Evolutionary conservation across 2,329 filamentous ascomycete species (phyloP), one percentile per base, ranked within the genome.

Genomic region (Xylariaceae sp.): DNA sequence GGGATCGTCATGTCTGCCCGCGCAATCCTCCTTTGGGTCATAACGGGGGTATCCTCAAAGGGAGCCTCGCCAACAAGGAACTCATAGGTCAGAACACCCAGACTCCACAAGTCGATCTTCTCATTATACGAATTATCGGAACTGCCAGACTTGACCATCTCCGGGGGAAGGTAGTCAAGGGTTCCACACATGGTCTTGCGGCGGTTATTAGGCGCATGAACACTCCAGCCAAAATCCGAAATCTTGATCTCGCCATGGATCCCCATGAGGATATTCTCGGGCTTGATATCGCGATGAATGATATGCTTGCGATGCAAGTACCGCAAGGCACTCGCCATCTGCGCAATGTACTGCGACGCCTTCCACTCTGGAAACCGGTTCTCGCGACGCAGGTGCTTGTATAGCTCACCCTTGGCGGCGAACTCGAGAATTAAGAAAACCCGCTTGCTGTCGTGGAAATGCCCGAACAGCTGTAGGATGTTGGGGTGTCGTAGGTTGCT

Each of bases 221-320:
- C 93, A 64, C 88, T 94, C 93, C 93, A 98, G 40, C 93, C 92
- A 62, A 97, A 98, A 67, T 98, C 93, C 4, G 89, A 94, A 62
- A 98, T 91, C 70, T 98, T 98, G 72, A 98, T 91, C 74, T 98
- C 93, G 55, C 91, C 93, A 64, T 97, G 92, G 49, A 97, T 90
- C 12, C 92, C 92, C 22, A 97, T 85, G 19, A 97, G 78, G 54
- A 97, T 97, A 62, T 97, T 97, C 70, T 97, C 91, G 2, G 91
- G 91, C 74, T 97, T 97, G 72, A 97, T 97, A 60, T 97, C 91
- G 48, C 91, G 80, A 69, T 97, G 92, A 72, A 97, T 97, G 57
- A 97, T 88, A 66, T 96, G 90, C 73, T 97, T 97, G 66, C 89
- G 89, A 73, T 96, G 91, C 37, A 96, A 78, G 63, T 96, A 97